Base-by-base conservation (phyloP, 768 basidiomycete species). In the Cyclocybe cylindracea region DNA sequence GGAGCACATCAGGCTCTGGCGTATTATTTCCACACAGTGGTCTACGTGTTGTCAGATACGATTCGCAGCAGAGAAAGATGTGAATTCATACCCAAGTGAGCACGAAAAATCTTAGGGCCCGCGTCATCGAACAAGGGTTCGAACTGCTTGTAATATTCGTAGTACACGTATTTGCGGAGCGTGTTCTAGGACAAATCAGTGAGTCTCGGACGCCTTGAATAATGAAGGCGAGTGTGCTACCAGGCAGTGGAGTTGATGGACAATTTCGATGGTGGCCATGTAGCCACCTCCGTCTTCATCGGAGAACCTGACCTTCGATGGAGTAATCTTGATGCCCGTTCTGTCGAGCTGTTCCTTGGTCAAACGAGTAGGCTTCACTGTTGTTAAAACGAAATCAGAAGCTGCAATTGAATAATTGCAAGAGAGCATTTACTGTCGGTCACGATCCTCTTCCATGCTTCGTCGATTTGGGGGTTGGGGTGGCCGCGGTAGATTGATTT, bases 231-330 rank as follows among this genome's bases (percentile, higher is more conserved):
- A 24, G 24, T 29, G 29, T 2, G 24, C 35, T 39, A 51, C 50
- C 31, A 51, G 34, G 35, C 50, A 51, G 18, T 51, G 50, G 5
- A 51, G 33, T 18, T 51, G 43, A 39, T 51, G 50, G 14, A 45
- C 38, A 10, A 45, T 16, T 44, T 51, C 50, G 13, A 51, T 33
- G 11, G 50, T 39, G 10, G 18, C 50, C 50, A 51, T 45, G 37
- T 39, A 39, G 14, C 50, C 50, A 11, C 50, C 50, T 6, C 50
- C 50, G 31, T 51, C 50, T n/a, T 13, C 31, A 33, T 51, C 50
- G 32, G 18, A 32, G 16, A 37, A 45, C 14, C n/a, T 44, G n/a
- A 51, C 50, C 7, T 51, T 51, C 43, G 50, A 45, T 16, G 35
- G 19, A 9, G 43, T 35, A 3, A 36, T 32, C 11, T 35, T 14